Evolutionary conservation across 2,329 filamentous ascomycete genomes (phyloP), one percentile per base, ranked within the genome.

Genomic region (Sporothrix globosa): DNA sequence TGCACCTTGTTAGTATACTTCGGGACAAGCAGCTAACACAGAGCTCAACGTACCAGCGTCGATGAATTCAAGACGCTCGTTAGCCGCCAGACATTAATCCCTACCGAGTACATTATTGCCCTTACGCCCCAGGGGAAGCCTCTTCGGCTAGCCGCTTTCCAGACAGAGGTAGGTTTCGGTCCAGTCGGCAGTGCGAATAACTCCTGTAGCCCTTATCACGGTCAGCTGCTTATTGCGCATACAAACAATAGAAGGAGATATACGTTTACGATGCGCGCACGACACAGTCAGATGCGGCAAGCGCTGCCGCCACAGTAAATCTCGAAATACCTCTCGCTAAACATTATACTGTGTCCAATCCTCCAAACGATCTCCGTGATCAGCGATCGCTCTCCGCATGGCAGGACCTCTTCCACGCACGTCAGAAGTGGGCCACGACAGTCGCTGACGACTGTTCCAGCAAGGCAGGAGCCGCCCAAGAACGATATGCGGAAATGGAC

Each of bases 261-360:
- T 98, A 92, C 78, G 88, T 98, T 68, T 99, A 97, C 81, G 93
- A 97, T 80, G 91, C 93, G 73, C 89, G 90, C 75, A 88, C 91
- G 76, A 88, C 91, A 74, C 85, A 90, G 74, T 80, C 87, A 67
- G 81, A 85, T 65, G 83, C 86, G 67, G 76, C 84, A 9, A 81
- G 80, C 50, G 78, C 80, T 61, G 77, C 82, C 7, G 79, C 82
- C 21, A 80, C 80, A 21, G 78, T 83, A 30, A 76, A 76, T 69
- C 78, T 84, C 72, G 84, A 88, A 70, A 76, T 83, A 72, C 82
- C 86, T 60, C 76, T 83, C 46, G 87, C 85, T 48, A 83, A 82
- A 71, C 85, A 82, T 74, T 91, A 80, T 83, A 83, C 84, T 69
- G 80, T 87, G 56, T 87, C 90, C 73, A 83, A 84, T 70, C 89